These are phyloP conservation scores for Lachnellula arida DNA, from an alignment of 2,329 filamentous ascomycete species.

Conservation along the genomic window DNA sequence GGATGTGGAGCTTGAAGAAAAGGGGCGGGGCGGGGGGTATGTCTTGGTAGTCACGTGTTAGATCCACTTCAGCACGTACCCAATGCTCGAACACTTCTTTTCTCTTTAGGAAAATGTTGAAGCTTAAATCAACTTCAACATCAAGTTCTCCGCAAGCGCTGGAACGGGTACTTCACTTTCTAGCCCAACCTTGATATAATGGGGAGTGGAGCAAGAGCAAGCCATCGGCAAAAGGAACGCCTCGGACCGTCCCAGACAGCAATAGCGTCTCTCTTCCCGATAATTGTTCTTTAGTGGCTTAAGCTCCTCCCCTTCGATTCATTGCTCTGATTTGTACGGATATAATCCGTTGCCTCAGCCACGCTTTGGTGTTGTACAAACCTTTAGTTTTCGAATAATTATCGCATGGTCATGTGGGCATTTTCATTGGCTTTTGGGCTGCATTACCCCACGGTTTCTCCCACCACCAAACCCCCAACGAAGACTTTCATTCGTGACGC, in stretches of 20 bases:
- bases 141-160: not conserved
- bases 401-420: not conserved
- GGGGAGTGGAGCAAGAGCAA: not conserved
- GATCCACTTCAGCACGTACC: not conserved
- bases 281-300: too few relatives aligned
- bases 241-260: not conserved
- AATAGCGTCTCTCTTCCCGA: not conserved
- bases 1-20: too few relatives aligned
- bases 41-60: constrained; percentile 23
- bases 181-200: not conserved
- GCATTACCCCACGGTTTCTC: constrained; percentile 1
- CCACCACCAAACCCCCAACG: not conserved
- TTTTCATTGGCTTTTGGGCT: not conserved
- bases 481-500: not conserved
- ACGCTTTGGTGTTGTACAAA: not conserved
- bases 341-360: not conserved
- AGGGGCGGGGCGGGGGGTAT: constrained; percentile 49
- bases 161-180: not conserved
- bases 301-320: too few relatives aligned
- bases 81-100: not conserved
- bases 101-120: not conserved
- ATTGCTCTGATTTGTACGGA: not conserved
- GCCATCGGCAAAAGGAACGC: not conserved
- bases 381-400: not conserved
- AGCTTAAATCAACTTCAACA: not conserved